These are phyloP conservation scores for Hanseniaspora nectarophila DNA, from an alignment of 805 yeast genomes.

Conservation along the genomic window DNA sequence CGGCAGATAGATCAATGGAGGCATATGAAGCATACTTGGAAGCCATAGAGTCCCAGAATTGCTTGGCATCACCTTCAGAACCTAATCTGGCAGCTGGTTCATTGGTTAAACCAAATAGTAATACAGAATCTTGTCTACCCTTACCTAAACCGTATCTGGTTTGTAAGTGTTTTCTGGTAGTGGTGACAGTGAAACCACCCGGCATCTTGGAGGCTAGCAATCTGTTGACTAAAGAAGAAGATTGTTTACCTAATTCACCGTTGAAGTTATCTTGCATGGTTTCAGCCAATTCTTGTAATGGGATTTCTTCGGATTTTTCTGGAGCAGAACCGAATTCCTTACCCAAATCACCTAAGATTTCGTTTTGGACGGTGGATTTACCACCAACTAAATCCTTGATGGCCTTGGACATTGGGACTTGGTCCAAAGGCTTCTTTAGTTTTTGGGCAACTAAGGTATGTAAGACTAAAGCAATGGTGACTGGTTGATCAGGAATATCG, in stretches of 20 bases:
- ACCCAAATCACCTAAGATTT: slow-evolving; percentile 95
- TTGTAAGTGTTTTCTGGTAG: slow-evolving; percentile 85
- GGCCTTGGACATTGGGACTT: slow-evolving; percentile 79
- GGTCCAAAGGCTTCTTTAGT: slow-evolving; percentile 79
- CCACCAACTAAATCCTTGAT: slow-evolving; percentile 97
- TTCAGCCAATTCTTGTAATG: slow-evolving; percentile 89
- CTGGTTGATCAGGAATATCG: slow-evolving; percentile 79
- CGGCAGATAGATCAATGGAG: slow-evolving; percentile 64
- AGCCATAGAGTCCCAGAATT: slow-evolving; percentile 69
- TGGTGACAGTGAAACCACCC: slow-evolving; percentile 91
- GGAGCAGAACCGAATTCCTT: slow-evolving; percentile 97
- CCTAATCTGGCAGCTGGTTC: slow-evolving; percentile 88
- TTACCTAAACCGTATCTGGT: slow-evolving; percentile 83
- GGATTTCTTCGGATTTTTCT: slow-evolving; percentile 97
- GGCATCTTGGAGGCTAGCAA: slow-evolving; percentile 97
- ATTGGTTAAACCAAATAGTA: slow-evolving; percentile 68
- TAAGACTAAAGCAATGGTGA: slow-evolving; percentile 65
- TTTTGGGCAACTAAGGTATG: slow-evolving; percentile 92
- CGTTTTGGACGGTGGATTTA: slow-evolving; percentile 96
- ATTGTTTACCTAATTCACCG: slow-evolving; percentile 88
- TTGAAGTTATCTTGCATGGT: slow-evolving; percentile 80
- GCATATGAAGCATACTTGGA: slow-evolving; percentile 74
- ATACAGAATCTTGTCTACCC: slow-evolving; percentile 88
- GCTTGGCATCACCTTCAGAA: slow-evolving; percentile 80
- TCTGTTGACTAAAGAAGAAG: slow-evolving; percentile 78